Evolutionary conservation across 352 stramenopile species (phyloP).

Genomic region (Phytophthora pseudosyringae): DNA sequence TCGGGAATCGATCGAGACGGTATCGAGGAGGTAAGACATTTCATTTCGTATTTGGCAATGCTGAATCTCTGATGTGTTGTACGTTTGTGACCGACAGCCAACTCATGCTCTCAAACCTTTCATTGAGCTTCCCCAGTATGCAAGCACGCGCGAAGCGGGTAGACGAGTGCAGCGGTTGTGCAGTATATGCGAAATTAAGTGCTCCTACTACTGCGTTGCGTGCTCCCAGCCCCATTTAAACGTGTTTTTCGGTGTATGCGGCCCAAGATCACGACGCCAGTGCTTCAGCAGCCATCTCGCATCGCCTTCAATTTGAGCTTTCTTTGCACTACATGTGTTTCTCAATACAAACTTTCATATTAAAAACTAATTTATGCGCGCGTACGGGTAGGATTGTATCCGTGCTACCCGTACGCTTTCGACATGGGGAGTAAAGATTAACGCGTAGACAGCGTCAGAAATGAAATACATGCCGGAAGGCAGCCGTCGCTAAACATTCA

Average conservation of each 20-base stretch:
- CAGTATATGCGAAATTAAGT: background rate
- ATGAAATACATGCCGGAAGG: too few relatives aligned
- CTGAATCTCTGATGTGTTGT: background rate
- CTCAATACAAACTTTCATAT: conserved; percentile 4
- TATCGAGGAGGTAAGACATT: background rate
- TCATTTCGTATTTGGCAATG: background rate
- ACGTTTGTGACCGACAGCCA: background rate
- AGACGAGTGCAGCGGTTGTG: background rate
- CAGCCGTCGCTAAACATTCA: too few relatives aligned
- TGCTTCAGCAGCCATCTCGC: background rate
- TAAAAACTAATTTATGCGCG: background rate
- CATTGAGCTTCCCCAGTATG: background rate
- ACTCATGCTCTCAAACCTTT: background rate
- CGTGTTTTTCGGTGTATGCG: background rate
- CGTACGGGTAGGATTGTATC: background rate
- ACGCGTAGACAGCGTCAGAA: too few relatives aligned
- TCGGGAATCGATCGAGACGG: background rate
- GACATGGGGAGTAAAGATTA: too few relatives aligned
- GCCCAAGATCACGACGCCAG: background rate
- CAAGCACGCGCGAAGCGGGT: background rate
- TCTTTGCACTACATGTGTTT: background rate
- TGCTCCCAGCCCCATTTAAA: background rate
- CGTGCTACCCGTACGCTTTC: too few relatives aligned
- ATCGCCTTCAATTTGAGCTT: background rate
- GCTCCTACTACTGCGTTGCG: background rate